These are phyloP conservation scores for Syncephalastrum sp. DNA, from an alignment of 371 early-diverging fungal species.

Conservation along the genomic window DNA sequence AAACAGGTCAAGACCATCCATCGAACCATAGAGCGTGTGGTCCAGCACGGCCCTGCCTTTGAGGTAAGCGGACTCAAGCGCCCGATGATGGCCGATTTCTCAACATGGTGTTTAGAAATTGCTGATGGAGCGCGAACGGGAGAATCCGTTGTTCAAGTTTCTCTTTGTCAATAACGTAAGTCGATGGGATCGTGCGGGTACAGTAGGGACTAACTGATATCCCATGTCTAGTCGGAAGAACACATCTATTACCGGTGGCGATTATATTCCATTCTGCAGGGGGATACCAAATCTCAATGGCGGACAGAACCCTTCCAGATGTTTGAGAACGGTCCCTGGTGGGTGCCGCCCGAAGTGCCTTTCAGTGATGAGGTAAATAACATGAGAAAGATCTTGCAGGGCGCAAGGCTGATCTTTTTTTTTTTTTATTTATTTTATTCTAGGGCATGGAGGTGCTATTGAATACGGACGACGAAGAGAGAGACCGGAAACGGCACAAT, in stretches of 20 bases:
- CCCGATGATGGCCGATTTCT: neutral
- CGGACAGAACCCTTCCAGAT: constrained; percentile 81
- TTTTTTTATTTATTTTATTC: neutral
- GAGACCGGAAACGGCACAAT: constrained; percentile 39
- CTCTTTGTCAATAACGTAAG: constrained; percentile 70
- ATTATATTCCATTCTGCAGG: constrained; percentile 85
- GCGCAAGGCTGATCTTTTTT: neutral
- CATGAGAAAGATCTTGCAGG: neutral
- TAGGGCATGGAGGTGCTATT: constrained; percentile 35
- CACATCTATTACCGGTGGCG: constrained; percentile 94
- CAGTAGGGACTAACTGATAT: neutral
- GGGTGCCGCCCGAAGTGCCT: constrained; percentile 84
- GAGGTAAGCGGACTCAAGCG: constrained; percentile 41
- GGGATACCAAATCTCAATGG: constrained; percentile 79
- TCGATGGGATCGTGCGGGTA: neutral
- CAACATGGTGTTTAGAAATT: constrained; percentile 27
- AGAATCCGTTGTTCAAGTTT: constrained; percentile 72
- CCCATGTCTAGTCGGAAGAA: constrained; percentile 56
- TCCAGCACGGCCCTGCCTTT: constrained; percentile 73
- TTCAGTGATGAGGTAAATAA: constrained; percentile 64
- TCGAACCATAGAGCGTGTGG: constrained; percentile 80
- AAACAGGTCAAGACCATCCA: constrained; percentile 73
- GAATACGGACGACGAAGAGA: constrained; percentile 57
- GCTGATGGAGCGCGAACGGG: constrained; percentile 66
- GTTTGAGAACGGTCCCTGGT: constrained; percentile 82